Evolutionary conservation across 306 rosid genomes (phyloP), one percentile per base, ranked within the genome.

Genomic region (Fragaria nilgerrensis): DNA sequence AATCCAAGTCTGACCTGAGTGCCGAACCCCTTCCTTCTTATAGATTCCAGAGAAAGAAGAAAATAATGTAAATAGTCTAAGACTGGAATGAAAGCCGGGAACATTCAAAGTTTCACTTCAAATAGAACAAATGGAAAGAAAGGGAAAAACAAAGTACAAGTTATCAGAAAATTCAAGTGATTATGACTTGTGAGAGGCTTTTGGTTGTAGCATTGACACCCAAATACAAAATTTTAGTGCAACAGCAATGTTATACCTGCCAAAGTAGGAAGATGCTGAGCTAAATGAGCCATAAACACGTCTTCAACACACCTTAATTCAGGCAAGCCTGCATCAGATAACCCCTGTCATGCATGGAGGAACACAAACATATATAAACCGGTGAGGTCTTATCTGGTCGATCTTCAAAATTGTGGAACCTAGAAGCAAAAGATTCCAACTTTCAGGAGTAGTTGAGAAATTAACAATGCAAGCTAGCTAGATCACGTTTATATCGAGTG

Each of bases 341-440:
- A 34, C 62, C 56, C 75, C 25, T n/a, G 13, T 23, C 81, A 43
- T 66, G 55, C 58, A 63, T 53, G 53, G 25, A 63, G 56, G 58
- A 55, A 41, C 74, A 3, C 29, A 19, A 49, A 36, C 39, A 53
- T 29, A 29, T 29, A 29, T 20, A 55, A 72, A 52, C 75, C 36
- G 68, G 75, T 69, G 78, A 41, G 67, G 81, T 59, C 63, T 56
- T 77, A 77, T 52, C 71, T 67, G 52, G 75, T 37, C 9, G 41
- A 5, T 59, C 52, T 67, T 71, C 32, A 29, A 29, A 29, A 29
- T 29, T 52, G 17, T 37, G 32, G 29, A 66, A 25, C 15, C 39
- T 29, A 52, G 43, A 11, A 36, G 41, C 32, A 29, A 70, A 29
- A 48, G 48, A 61, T 53, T 78, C n/a, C 9, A 53, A 37, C 41